Base-by-base conservation (phyloP, 2,329 filamentous ascomycete species). In the Arthrobotrys megalospora region DNA sequence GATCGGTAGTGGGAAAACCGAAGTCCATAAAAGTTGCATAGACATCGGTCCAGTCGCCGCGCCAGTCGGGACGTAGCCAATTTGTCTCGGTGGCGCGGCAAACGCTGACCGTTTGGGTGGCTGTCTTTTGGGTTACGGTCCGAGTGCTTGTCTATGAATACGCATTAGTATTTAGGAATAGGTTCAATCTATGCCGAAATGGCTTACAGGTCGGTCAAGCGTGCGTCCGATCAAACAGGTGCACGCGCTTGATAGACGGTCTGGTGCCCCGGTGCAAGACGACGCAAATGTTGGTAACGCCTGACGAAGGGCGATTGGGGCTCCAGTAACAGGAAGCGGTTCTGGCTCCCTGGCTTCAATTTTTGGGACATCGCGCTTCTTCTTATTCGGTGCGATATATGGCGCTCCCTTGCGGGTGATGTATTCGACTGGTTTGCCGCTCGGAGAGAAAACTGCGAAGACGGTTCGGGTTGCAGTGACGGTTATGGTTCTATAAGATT, bases 191-290 rank as follows among this genome's bases (percentile, higher is more conserved):
- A 16, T 50, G 60, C 1, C n/a, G 2, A 36, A 10, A 38, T 14
- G 47, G 8, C 52, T 43, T 72, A 80, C 78, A 12, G 55, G 41
- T 77, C 5, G 12, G 2, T 71, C 55, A 12, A 36, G 52, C 0
- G 78, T 78, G 19, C 65, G 50, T 36, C 78, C 78, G 16, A 80
- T 68, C 12, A 77, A 34, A 47, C 78, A 80, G 8, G 78, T 78
- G 24, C 78, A 80, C n/a, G 78, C 78, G 52, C 78, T 80, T n/a
- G 72, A 77, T 38, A 80, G 12, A 12, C 78, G 75, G 28, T 71
- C 69, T 12, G 64, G 60, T 8, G 48, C 50, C 4, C 64, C 67
- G 4, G 67, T 58, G 36, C 78, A 80, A 1, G 67, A 72, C 11
- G 78, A 80, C 2, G 73, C 72, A 24, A 68, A 68, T 4, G 67